Evolutionary conservation across 2,329 filamentous ascomycete genomes (phyloP).

Genomic region (Byssothecium circinans): DNA sequence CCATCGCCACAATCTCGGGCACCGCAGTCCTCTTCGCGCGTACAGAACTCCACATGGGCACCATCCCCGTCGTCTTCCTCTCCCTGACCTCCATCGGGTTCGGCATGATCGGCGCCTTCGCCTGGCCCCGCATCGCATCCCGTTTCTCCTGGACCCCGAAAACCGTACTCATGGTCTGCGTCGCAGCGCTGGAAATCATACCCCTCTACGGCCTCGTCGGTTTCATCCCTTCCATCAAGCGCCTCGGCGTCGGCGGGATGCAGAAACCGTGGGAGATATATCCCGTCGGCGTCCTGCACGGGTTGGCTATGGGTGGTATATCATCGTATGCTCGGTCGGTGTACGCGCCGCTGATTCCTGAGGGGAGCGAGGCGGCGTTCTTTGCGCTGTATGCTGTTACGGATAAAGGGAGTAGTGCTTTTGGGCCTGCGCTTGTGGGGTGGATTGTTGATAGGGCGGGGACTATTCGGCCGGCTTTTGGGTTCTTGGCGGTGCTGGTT

Average conservation of each 20-base stretch:
- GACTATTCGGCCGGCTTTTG: conserved; percentile 65
- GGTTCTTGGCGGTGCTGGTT: conserved; percentile 79
- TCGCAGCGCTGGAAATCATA: conserved; percentile 83
- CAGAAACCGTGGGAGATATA: conserved; percentile 94
- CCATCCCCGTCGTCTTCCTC: conserved; percentile 81
- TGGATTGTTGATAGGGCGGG: conserved; percentile 72
- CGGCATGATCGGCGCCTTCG: conserved; percentile 84
- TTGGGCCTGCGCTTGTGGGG: conserved; percentile 88
- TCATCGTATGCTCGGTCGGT: conserved; percentile 87
- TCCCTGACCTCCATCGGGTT: conserved; percentile 85
- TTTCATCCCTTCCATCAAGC: conserved; percentile 74
- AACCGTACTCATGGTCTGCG: conserved; percentile 82
- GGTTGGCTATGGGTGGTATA: conserved; percentile 84
- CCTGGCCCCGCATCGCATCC: conserved; percentile 77
- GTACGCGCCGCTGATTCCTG: conserved; percentile 86
- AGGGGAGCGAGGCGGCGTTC: conserved; percentile 88
- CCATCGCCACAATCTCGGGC: conserved; percentile 89
- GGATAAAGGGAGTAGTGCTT: conserved; percentile 88
- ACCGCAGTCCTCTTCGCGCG: conserved; percentile 93
- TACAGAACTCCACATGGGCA: conserved; percentile 83
- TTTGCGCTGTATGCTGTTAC: conserved; percentile 94
- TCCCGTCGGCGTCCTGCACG: conserved; percentile 80
- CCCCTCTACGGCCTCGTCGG: conserved; percentile 85
- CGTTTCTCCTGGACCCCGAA: conserved; percentile 69
- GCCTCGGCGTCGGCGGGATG: conserved; percentile 74